Base-by-base conservation (phyloP, 495 filamentous ascomycete genomes). In the Lophiostoma macrostomum region DNA sequence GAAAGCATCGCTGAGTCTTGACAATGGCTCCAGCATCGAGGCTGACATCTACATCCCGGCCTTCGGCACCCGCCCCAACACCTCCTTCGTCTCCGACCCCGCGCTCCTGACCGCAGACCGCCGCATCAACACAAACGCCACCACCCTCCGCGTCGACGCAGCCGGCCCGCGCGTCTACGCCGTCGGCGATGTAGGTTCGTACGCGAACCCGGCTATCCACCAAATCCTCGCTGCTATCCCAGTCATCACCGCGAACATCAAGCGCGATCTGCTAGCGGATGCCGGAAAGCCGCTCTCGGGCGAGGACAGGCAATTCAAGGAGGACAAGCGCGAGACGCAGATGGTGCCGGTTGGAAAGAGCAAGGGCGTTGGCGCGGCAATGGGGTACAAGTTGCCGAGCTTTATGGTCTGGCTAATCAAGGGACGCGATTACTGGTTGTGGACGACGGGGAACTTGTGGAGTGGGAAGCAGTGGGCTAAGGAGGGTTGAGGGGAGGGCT, bases 401-500 rank as follows among this genome's bases (percentile, higher is more conserved):
- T 78, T 73, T 28, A 38, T 78, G 37, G 76, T 85, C 11, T 81
- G 79, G 74, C 57, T 78, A 66, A 70, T 82, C 45, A 85, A 85
- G 63, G 81, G 81, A 24, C 65, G 79, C 49, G 78, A 84, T 62
- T 84, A 84, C 27, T 61, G 58, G 58, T 19, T 61, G 20, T 61
- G 58, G 58, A 61, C 58, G 18, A 61, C 58, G 19, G 58, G 58
- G 0, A 29, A 41, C 2, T 27, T 61, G 12, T 61, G 58, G 58
- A 56, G 51, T 37, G 58, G 50, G 19, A 55, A 56, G 19, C 58
- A 61, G n/a, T 56, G 50, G 58, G 51, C 56, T 2, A 60, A 60
- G 50, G 56, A 55, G 31, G 14, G 41, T 6, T 48, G 50, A 53
- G 14, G 10, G 13, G 22, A n/a, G n/a, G n/a, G n/a, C n/a, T n/a